Base-by-base conservation (phyloP, 1,284 basidiomycete species). In the Gastroboletus turbinatus region DNA sequence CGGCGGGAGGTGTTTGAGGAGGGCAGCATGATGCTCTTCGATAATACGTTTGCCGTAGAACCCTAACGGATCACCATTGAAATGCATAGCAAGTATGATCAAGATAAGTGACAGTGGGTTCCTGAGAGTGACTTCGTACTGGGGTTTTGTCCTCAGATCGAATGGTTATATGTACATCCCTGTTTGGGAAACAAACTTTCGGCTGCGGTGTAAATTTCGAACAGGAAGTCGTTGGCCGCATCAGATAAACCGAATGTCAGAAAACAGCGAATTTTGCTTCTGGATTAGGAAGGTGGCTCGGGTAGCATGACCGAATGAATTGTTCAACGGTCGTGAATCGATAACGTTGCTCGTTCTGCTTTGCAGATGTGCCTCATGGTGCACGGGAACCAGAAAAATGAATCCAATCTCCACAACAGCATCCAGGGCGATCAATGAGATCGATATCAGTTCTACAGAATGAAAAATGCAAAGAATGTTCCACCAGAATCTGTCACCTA, bases 21-120 rank as follows among this genome's bases (percentile, higher is more conserved):
- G 56, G 21, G 19, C 0, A n/a, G 45, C 33, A 49, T 63, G 46
- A 8, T 55, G 35, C 1, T 64, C 53, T 43, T 64, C 36, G 10
- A 63, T 29, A 1, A 63, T 38, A 4, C 44, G 46, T 56, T 46
- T 55, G 25, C 63, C 63, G 0, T 43, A 60, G 45, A 56, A 65
- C 0, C 38, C 54, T 1, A 66, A 29, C 6, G 56, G 56, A 25
- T 67, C 64, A 29, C 55, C 51, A 5, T 47, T 9, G 30, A 62
- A 64, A 52, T 50, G 5, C 55, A 61, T 57, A 6, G 25, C 9
- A 21, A 19, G 11, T n/a, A 36, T 21, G 29, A 9, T 42, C 11
- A 13, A 19, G 25, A 16, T 32, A 8, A 7, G 17, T 30, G 7
- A 40, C 19, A 13, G 14, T 13, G 27, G 5, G 17, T 13, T 43